These are phyloP conservation scores for Arthonia radiata DNA, from an alignment of 495 filamentous ascomycete genomes.

Conservation along the genomic window DNA sequence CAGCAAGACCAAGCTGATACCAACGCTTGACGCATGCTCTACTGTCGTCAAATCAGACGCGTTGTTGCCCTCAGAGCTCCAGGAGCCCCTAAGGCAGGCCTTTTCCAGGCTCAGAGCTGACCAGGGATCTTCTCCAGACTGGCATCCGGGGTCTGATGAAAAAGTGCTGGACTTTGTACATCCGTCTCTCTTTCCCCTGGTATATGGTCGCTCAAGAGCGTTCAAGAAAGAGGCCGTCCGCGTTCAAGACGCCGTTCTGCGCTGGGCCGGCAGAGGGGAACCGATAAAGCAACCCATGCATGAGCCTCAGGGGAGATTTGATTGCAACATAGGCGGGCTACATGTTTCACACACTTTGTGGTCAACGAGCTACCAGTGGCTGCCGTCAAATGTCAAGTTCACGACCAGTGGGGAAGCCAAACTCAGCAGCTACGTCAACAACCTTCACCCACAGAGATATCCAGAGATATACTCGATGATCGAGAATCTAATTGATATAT, in stretches of 20 bases:
- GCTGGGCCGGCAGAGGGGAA: slow-evolving; percentile 12
- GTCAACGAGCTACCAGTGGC: slow-evolving; percentile 30
- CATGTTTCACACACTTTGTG: too few species aligned
- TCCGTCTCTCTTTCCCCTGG: slow-evolving; percentile 33
- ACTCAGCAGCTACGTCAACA: slow-evolving; percentile 22
- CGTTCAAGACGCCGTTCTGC: slow-evolving; percentile 9
- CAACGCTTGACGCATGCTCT: slow-evolving; percentile 4
- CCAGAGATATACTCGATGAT: slow-evolving; percentile 23
- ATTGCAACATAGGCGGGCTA: too few species aligned
- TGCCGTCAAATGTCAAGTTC: slow-evolving; percentile 23
- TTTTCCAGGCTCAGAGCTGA: slow-evolving; percentile 9
- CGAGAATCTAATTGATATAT: slow-evolving; percentile 21
- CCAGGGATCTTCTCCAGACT: slow-evolving; percentile 21
- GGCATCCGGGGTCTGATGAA: slow-evolving; percentile 27
- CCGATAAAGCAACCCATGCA: slow-evolving; percentile 10
- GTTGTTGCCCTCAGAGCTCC: slow-evolving; percentile 8
- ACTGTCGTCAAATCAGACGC: slow-evolving; percentile 12
- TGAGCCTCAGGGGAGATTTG: slow-evolving; percentile 10
- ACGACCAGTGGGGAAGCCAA: slow-evolving; percentile 10
- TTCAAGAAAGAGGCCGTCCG: slow-evolving; percentile 11
- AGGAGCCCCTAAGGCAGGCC: slow-evolving; percentile 12
- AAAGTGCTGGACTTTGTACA: slow-evolving; percentile 36
- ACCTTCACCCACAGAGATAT: slow-evolving; percentile 24
- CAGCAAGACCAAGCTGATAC: slow-evolving; percentile 3
- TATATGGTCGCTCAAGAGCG: slow-evolving; percentile 29